These are phyloP conservation scores for Termitomyces sp. DNA, from an alignment of 768 basidiomycete species.

Conservation along the genomic window DNA sequence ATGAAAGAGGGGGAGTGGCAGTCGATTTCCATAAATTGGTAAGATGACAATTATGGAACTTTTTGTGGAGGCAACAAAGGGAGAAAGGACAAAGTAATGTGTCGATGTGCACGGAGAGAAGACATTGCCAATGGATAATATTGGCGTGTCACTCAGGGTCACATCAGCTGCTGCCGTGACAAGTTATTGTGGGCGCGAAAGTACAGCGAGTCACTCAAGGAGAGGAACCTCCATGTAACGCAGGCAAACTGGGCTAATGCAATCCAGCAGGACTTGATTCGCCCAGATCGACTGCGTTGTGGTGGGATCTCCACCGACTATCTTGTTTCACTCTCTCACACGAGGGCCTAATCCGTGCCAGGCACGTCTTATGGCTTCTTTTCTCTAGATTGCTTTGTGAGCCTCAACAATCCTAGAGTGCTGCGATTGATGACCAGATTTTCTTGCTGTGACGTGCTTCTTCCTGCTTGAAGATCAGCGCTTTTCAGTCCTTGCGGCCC, in stretches of 20 bases:
- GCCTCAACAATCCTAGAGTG: background rate
- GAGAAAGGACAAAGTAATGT: constrained; percentile 1
- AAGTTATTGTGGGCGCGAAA: too few species aligned
- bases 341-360: background rate
- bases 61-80: constrained; percentile 3
- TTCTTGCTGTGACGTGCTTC: background rate
- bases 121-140: background rate
- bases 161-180: background rate
- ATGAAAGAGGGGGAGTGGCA: constrained; percentile 43
- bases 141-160: background rate
- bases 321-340: background rate
- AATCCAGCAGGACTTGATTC: background rate
- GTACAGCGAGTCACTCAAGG: background rate
- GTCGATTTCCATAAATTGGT: constrained; percentile 45
- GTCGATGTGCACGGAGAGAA: background rate
- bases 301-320: background rate
- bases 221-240: background rate
- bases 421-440: background rate
- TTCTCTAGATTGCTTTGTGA: background rate
- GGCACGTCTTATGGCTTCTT: too few species aligned
- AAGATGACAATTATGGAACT: background rate
- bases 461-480: background rate
- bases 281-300: background rate
- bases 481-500: too few species aligned
- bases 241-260: background rate